Evolutionary conservation across 805 yeast genomes (phyloP).

Genomic region (Ogataea methylovora): DNA sequence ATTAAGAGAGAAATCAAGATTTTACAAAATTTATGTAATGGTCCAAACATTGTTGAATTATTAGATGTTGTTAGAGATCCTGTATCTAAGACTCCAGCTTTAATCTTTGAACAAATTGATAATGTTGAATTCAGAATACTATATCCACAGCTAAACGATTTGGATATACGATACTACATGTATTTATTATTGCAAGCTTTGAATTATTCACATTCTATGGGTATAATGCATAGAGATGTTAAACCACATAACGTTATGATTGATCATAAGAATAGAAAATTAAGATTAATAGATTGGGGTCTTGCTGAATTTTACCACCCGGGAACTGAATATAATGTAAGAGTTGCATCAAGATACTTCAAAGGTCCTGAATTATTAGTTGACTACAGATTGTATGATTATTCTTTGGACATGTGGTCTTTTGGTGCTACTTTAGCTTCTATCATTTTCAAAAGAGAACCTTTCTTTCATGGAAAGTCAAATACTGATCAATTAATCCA

Average conservation of each 20-base stretch:
- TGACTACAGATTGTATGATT: constrained; percentile 82
- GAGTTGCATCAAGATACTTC: constrained; percentile 89
- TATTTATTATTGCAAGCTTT: constrained; percentile 74
- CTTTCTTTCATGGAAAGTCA: constrained; percentile 86
- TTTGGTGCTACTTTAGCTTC: constrained; percentile 92
- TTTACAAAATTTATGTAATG: constrained; percentile 75
- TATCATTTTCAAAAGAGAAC: constrained; percentile 83
- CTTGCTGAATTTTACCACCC: constrained; percentile 90
- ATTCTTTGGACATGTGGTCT: constrained; percentile 89
- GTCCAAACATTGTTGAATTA: constrained; percentile 72
- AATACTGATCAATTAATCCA: constrained; percentile 89
- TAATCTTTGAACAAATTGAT: constrained; percentile 77
- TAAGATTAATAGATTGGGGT: constrained; percentile 93
- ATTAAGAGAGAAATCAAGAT: constrained; percentile 86
- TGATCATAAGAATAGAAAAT: constrained; percentile 62
- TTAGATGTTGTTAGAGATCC: constrained; percentile 79
- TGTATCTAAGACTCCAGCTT: constrained; percentile 74
- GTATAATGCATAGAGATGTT: constrained; percentile 93
- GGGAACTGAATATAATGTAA: constrained; percentile 81
- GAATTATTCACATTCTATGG: constrained; percentile 89
- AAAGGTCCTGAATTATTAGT: constrained; percentile 91
- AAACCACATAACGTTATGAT: constrained; percentile 96
- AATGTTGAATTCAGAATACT: constrained; percentile 77
- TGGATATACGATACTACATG: constrained; percentile 78
- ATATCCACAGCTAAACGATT: constrained; percentile 68